phyloP scores from a whole-genome alignment of 768 basidiomycete genomes.

The Steccherinum ochraceum region DNA sequence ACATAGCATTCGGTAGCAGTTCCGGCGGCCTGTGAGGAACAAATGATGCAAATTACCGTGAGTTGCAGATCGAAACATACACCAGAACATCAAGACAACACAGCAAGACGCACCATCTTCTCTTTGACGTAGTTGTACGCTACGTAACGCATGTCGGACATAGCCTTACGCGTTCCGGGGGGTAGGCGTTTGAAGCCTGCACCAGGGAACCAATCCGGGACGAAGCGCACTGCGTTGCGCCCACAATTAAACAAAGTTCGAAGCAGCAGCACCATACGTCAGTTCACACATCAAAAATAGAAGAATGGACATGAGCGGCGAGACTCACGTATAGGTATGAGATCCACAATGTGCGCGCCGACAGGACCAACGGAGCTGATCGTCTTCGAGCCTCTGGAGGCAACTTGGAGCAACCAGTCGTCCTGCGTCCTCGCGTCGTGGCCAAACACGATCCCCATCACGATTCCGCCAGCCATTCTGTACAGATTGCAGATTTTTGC shows the following conservation, averaged over 20 bases:
- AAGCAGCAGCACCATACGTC: background rate
- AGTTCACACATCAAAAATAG: too few species aligned
- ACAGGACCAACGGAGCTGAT: background rate
- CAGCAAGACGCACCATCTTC: slow-evolving; percentile 3
- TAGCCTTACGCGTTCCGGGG: background rate
- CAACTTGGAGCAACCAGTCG: background rate
- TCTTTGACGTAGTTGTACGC: slow-evolving; percentile 11
- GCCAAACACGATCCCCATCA: background rate
- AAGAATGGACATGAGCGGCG: too few species aligned
- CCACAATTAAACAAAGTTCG: background rate
- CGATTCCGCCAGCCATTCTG: background rate
- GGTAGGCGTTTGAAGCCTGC: slow-evolving; percentile 14
- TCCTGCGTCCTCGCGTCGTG: background rate
- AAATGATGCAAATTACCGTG: too few species aligned
- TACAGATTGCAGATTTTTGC: too few species aligned
- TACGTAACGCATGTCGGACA: slow-evolving; percentile 1
- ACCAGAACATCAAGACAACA: too few species aligned
- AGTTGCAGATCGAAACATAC: too few species aligned
- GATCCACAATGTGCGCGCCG: background rate
- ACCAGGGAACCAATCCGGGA: slow-evolving; percentile 18
- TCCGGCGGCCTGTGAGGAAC: background rate
- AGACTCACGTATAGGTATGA: background rate
- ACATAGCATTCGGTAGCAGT: background rate
- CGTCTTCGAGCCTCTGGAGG: background rate
- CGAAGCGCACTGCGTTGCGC: slow-evolving; percentile 9